Base-by-base conservation (phyloP, 306 rosid genomes). In the Pachyrhizus erosus region DNA sequence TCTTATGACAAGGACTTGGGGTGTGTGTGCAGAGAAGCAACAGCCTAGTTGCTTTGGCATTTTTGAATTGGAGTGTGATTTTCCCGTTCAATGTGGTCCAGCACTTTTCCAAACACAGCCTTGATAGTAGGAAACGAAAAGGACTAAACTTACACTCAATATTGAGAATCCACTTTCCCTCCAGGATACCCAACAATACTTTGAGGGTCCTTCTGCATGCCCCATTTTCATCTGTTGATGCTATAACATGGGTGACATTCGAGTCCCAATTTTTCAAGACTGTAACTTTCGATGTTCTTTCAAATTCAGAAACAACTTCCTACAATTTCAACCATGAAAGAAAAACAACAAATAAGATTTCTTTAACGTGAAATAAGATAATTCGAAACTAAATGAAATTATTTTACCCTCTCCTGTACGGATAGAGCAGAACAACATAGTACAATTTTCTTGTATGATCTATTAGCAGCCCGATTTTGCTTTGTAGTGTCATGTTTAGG, bases 141-240 rank as follows among this genome's bases (percentile, higher is more conserved):
- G 8, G 74, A 31, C 8, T 75, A 55, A 74, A 73, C 92, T 88
- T 81, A 93, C 99, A 96, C 49, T 80, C 91, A 81, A 89, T 78
- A 60, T 78, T 88, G 70, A 96, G 84, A 84, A 96, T 88, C 99
- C 99, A 96, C 86, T 90, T 96, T 74, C 99, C 99, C 83, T 91
- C 92, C 86, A 96, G 87, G 77, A 93, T 93, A 78, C 94, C 99
- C 91, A 91, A 11, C 85, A 96, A 85, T 70, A 91, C 92, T 91
- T 96, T 96, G 77, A 96, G 93, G 80, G 99, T 96, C 84, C 99
- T 91, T 90, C 43, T 92, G 84, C 97, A 93, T 79, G 98, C 97
- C 57, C 91, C 90, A 82, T 86, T 91, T 89, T 92, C 93, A 89
- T 92, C 91, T 9, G 86, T 87, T 81, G 99, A 87, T 37, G 97